Evolutionary conservation across 2,329 filamentous ascomycete genomes (phyloP).

Genomic region (Amylocarpus encephaloides): DNA sequence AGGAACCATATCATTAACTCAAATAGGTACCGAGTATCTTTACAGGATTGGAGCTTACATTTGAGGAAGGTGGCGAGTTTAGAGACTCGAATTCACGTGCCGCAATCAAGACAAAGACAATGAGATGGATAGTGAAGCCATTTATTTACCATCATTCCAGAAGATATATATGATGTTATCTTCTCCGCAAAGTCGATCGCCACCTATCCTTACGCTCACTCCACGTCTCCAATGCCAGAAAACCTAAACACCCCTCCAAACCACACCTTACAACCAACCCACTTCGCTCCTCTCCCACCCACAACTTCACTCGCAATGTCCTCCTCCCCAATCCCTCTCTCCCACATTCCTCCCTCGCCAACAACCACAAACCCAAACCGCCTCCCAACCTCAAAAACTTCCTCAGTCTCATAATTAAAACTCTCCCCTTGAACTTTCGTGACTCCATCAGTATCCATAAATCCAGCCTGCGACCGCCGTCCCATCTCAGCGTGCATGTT

Average conservation of each 20-base stretch:
- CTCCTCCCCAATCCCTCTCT: conserved; percentile 43
- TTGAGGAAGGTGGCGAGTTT: too few species aligned
- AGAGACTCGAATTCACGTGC: too few species aligned
- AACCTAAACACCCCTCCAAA: conserved; percentile 43
- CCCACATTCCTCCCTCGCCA: conserved; percentile 31
- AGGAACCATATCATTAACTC: too few species aligned
- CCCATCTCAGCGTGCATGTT: conserved; percentile 67
- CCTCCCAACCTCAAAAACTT: conserved; percentile 45
- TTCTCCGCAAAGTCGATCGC: too few species aligned
- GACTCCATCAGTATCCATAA: conserved; percentile 45
- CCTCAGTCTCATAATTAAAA: conserved; percentile 47
- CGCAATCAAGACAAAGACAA: too few species aligned
- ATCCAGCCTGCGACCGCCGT: conserved; percentile 51
- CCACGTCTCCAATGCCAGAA: not conserved
- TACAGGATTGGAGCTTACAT: too few species aligned
- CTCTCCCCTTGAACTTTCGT: conserved; percentile 54
- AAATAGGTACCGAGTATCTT: too few species aligned
- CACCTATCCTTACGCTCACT: too few species aligned
- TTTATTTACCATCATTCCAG: too few species aligned
- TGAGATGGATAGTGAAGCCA: too few species aligned
- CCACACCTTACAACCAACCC: conserved; percentile 52
- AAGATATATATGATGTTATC: too few species aligned
- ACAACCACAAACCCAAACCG: conserved; percentile 40
- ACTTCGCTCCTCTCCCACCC: conserved; percentile 56
- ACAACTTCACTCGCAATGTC: conserved; percentile 34